Conservation (phyloP, 106 monocot genomes). For the Phalaenopsis aphrodite region DNA sequence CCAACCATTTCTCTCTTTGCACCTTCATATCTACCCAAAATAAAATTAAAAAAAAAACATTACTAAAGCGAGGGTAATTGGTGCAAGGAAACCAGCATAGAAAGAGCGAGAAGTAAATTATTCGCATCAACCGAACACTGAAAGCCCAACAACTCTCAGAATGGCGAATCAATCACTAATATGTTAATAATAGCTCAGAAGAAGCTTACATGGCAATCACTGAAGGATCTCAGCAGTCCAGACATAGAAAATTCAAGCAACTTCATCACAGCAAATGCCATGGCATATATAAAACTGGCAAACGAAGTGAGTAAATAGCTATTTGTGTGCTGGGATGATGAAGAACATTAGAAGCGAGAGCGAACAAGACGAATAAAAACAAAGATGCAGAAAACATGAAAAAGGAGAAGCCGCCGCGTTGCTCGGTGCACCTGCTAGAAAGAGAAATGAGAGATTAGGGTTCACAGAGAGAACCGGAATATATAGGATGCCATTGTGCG, state of each 20-base stretch:
- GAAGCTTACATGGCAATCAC: not conserved
- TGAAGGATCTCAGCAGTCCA: not conserved
- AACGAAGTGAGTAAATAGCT: not conserved
- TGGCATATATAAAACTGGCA: not conserved
- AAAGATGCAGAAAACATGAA: too few species aligned
- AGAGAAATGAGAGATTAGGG: not conserved
- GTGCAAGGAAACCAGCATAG: not conserved
- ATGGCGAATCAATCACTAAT: not conserved
- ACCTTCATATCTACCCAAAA: slow-evolving; percentile 4
- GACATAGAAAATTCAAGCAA: slow-evolving; percentile 5
- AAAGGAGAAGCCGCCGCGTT: too few species aligned
- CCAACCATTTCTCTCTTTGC: not conserved
- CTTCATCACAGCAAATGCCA: not conserved
- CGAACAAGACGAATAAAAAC: too few species aligned
- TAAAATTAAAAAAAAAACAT: not conserved
- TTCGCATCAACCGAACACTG: not conserved
- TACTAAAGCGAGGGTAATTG: not conserved
- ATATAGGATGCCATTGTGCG: too few species aligned
- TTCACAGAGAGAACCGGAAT: not conserved
- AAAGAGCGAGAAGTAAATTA: too few species aligned
- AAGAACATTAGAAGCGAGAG: not conserved
- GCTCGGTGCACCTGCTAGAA: not conserved
- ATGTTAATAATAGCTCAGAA: not conserved
- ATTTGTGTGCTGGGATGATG: not conserved
- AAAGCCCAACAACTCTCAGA: not conserved